A percentile compares a stretch with the other conserved stretches of the same genome.
Conservation (phyloP, 805 yeast genomes). For the Saccharomyces jurei region DNA sequence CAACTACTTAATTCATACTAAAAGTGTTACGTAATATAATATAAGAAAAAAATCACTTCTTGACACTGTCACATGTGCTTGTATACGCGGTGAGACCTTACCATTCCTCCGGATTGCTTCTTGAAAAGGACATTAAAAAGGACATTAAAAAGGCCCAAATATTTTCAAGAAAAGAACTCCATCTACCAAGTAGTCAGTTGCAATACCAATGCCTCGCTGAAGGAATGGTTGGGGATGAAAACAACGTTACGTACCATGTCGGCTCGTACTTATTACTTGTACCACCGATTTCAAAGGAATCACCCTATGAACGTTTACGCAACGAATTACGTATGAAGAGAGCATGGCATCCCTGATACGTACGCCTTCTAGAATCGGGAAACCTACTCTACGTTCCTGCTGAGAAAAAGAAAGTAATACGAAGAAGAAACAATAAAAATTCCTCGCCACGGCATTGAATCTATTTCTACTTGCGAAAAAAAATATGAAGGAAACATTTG, state of each 20-base stretch:
- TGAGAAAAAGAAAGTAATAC: neutral
- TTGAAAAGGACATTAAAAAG: neutral
- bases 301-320: too few relatives aligned
- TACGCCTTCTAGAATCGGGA: neutral
- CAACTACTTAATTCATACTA: too few relatives aligned
- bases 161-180: neutral
- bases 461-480: neutral
- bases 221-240: too few relatives aligned
- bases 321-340: too few relatives aligned
- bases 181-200: too few relatives aligned
- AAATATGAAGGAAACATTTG: neutral
- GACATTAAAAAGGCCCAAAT: neutral
- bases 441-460: neutral
- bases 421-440: neutral
- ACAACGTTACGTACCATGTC: neutral
- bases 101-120: neutral
- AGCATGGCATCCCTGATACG: too few relatives aligned
- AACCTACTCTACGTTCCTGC: neutral
- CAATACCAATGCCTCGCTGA: neutral
- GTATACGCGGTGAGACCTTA: neutral
- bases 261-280: too few relatives aligned
- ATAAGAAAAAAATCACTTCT: neutral
- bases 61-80: neutral
- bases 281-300: neutral
- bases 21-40: neutral